phyloP scores from a whole-genome alignment of 2,329 filamentous ascomycete genomes.

The Domatiomyces catenatus region DNA sequence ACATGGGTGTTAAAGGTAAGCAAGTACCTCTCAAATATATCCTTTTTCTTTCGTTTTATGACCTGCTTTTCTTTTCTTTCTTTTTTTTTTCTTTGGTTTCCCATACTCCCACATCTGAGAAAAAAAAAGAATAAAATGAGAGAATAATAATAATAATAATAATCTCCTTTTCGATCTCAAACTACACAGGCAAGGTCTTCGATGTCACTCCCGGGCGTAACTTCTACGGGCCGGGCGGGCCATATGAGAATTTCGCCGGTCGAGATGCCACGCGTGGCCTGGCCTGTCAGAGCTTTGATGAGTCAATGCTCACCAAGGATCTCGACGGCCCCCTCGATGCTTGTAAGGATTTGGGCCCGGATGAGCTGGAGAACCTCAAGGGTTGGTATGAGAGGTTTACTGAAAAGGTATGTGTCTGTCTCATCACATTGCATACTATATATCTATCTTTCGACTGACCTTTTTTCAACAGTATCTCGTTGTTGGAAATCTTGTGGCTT shows the following conservation, averaged over 20 bases:
- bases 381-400: slow-evolving; percentile 90
- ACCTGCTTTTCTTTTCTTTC: not conserved
- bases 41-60: no score
- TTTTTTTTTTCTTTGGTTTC: no score
- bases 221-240: slow-evolving; percentile 91
- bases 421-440: not conserved
- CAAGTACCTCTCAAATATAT: no score
- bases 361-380: slow-evolving; percentile 66
- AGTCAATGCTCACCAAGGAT: slow-evolving; percentile 87
- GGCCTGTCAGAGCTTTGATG: slow-evolving; percentile 82
- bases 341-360: slow-evolving; percentile 53
- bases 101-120: no score
- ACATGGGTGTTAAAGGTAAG: not conserved
- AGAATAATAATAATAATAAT: not conserved
- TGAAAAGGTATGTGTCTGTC: slow-evolving; percentile 43
- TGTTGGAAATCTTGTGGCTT: slow-evolving; percentile 67
- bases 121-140: no score
- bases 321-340: slow-evolving; percentile 68
- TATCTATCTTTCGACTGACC: not conserved
- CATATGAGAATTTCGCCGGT: slow-evolving; percentile 92
- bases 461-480: slow-evolving; percentile 50
- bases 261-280: slow-evolving; percentile 78
- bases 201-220: slow-evolving; percentile 75
- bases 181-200: slow-evolving; percentile 61
- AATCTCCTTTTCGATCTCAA: slow-evolving; percentile 56